phyloP scores from a whole-genome alignment of 2,329 filamentous ascomycete genomes.

The Aureobasidium subglaciale region DNA sequence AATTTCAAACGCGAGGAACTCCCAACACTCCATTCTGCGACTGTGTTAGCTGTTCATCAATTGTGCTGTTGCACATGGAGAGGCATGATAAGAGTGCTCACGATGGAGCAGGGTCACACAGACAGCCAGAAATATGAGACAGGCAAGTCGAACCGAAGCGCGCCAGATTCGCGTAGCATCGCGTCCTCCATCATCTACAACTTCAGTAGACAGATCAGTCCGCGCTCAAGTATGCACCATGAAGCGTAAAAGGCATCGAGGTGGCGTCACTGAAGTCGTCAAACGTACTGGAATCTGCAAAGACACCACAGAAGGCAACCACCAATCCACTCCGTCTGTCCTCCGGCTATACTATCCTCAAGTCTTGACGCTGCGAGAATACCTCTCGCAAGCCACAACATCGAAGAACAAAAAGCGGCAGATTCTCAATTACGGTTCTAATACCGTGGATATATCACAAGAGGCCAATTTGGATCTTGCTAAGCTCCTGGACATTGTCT shows the following conservation, averaged over 20 bases:
- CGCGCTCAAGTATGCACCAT: not conserved
- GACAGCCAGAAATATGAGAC: no score
- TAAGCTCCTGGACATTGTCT: slow-evolving; percentile 58
- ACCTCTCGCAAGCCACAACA: slow-evolving; percentile 63
- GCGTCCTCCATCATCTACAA: not conserved
- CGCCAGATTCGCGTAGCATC: not conserved
- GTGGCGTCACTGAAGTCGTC: not conserved
- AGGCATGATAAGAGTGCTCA: no score
- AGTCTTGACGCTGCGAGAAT: slow-evolving; percentile 61
- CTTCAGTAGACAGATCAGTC: not conserved
- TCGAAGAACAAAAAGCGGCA: slow-evolving; percentile 51
- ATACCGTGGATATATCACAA: slow-evolving; percentile 29
- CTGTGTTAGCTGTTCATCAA: no score
- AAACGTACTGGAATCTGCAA: not conserved
- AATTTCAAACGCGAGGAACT: no score
- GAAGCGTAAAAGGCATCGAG: not conserved
- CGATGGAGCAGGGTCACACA: no score
- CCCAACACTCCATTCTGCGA: no score
- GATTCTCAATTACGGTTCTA: slow-evolving; percentile 46
- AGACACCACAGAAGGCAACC: not conserved
- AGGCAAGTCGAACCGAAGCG: slow-evolving; percentile 9
- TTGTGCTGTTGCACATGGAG: no score
- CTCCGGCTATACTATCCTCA: slow-evolving; percentile 61
- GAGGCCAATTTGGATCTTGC: slow-evolving; percentile 36
- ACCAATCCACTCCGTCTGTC: not conserved